Base-by-base conservation (phyloP, 164 flowering plant genomes). In the Tetrastigma voinierianum region DNA sequence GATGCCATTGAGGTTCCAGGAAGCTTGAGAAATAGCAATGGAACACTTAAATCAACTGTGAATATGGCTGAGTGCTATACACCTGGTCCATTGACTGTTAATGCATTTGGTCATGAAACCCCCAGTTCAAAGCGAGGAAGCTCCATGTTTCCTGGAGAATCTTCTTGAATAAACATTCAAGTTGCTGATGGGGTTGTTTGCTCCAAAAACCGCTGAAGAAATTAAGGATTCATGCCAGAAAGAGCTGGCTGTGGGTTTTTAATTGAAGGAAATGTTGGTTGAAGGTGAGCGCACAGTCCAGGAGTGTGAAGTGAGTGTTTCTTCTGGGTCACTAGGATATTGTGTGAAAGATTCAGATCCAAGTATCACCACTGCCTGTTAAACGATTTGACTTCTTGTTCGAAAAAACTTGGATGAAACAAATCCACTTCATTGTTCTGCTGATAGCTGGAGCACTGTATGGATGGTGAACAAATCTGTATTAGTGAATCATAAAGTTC, bases 131-230 rank as follows among this genome's bases (percentile, higher is more conserved):
- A 64, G 56, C 70, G 74, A 62, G 87, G 96, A 58, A 84, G 86
- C 77, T 89, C 91, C 49, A 70, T 83, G 13, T 82, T 89, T 81
- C 98, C 97, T 55, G 98, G 98, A 71, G 98, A 95, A 70, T 82
- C 82, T 95, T 95, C 55, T 95, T 97, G 97, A 78, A 83, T 64
- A 97, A 95, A 80, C 97, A 86, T 95, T n/a, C n/a, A 82, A 81
- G 73, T 95, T n/a, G 97, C 83, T 46, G 98, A 95, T 83, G 93
- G 90, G n/a, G 61, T 67, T 89, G 59, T 69, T 73, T 76, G 75
- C 52, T 65, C 83, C 83, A 53, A 60, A 73, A 49, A 70, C n/a
- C n/a, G n/a, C n/a, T n/a, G n/a, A n/a, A n/a, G n/a, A n/a, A n/a
- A n/a, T n/a, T n/a, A n/a, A n/a, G n/a, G n/a, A n/a, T n/a, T 58